Evolutionary conservation across 202 grass and related monocot genomes (phyloP).

Genomic region (Saccharum hybrid): DNA sequence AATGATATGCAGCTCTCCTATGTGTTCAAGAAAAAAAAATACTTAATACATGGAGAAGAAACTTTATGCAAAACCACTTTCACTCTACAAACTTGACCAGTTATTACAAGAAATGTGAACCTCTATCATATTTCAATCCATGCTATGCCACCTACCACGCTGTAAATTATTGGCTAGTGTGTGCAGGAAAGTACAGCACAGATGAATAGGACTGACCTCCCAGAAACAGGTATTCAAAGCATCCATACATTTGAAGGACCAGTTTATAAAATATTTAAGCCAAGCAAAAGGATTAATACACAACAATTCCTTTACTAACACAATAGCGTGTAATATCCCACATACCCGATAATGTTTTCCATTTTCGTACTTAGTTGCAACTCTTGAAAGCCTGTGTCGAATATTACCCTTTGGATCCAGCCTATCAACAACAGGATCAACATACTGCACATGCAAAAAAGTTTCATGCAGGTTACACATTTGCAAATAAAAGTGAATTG

Average conservation of each 20-base stretch:
- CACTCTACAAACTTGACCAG: neutral
- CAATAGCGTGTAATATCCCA: slow-evolving; percentile 24
- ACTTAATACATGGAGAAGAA: neutral
- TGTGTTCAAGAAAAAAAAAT: neutral
- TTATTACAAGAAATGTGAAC: slow-evolving; percentile 12
- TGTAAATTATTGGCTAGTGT: slow-evolving; percentile 1
- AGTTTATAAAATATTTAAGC: slow-evolving; percentile 20
- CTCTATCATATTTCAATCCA: slow-evolving; percentile 17
- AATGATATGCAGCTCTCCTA: no score
- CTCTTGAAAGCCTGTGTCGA: slow-evolving; percentile 82
- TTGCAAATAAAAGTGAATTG: slow-evolving; percentile 39
- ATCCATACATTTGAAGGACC: slow-evolving; percentile 34
- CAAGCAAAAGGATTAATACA: slow-evolving; percentile 19
- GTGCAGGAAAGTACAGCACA: slow-evolving; percentile 17
- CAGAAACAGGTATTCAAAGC: neutral
- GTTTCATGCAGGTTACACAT: slow-evolving; percentile 46
- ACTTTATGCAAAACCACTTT: neutral
- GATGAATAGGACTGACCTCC: slow-evolving; percentile 5
- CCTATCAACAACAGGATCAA: slow-evolving; percentile 96
- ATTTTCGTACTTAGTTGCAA: slow-evolving; percentile 88
- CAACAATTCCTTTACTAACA: neutral
- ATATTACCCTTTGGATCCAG: slow-evolving; percentile 90
- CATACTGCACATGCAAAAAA: slow-evolving; percentile 68
- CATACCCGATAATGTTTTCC: slow-evolving; percentile 96
- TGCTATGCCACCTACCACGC: neutral